phyloP scores from a whole-genome alignment of 1,284 basidiomycete genomes.

The Filobasidium uniguttulatum region DNA sequence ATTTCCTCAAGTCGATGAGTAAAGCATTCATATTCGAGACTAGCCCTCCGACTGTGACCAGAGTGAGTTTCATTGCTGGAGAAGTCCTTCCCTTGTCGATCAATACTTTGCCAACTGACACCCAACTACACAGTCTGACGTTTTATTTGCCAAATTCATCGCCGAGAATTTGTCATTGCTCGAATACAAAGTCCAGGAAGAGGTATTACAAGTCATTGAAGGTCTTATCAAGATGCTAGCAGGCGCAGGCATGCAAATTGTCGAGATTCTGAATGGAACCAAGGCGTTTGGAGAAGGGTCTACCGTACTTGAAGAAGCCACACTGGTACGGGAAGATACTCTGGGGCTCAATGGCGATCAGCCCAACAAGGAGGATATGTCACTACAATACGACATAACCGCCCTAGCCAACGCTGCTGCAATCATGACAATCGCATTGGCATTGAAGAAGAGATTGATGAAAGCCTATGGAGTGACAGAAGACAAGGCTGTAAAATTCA shows the following conservation, averaged over 20 bases:
- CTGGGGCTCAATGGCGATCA: constrained; percentile 14
- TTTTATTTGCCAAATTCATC: constrained; percentile 76
- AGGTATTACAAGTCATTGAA: constrained; percentile 71
- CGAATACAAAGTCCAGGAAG: constrained; percentile 90
- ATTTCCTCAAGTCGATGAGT: constrained; percentile 70
- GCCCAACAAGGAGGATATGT: background rate
- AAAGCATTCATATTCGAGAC: constrained; percentile 62
- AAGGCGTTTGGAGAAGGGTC: constrained; percentile 8
- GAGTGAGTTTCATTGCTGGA: constrained; percentile 38
- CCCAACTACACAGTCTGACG: constrained; percentile 52
- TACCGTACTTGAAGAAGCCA: background rate
- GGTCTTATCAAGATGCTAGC: constrained; percentile 67
- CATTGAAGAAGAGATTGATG: constrained; percentile 73
- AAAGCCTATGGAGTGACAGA: constrained; percentile 65
- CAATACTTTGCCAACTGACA: background rate
- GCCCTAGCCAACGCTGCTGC: constrained; percentile 44
- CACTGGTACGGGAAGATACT: constrained; percentile 32
- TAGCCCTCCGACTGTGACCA: constrained; percentile 16
- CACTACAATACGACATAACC: background rate
- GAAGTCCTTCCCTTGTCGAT: background rate
- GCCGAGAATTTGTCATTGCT: constrained; percentile 83
- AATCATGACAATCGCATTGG: constrained; percentile 62
- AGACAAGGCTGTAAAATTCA: constrained; percentile 78
- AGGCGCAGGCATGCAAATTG: constrained; percentile 66
- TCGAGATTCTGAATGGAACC: constrained; percentile 36